phyloP scores from a whole-genome alignment of 1,139 yeast genomes.

The Taphrina communis region DNA sequence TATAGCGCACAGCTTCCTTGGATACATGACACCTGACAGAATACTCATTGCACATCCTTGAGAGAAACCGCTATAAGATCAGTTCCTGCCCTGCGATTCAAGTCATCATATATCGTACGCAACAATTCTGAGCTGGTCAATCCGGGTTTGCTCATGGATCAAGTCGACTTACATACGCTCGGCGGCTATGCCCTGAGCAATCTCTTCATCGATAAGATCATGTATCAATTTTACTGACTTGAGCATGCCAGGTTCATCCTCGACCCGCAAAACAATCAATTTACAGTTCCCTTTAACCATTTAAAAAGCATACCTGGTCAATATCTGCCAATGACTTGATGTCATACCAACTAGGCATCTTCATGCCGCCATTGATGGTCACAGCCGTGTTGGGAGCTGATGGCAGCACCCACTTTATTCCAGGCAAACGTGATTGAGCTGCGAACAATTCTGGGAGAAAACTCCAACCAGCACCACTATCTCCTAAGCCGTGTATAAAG shows the following conservation, averaged over 20 bases:
- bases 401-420: conserved; percentile 82
- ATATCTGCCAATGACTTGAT: conserved; percentile 62
- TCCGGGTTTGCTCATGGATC: no score
- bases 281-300: not conserved
- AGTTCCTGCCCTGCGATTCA: not conserved
- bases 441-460: conserved; percentile 61
- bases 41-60: conserved; percentile 25
- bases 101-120: conserved; percentile 56
- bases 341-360: conserved; percentile 91
- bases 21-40: conserved; percentile 55
- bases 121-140: conserved; percentile 90
- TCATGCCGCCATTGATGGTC: conserved; percentile 61
- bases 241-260: conserved; percentile 69
- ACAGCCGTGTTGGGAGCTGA: conserved; percentile 66
- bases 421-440: conserved; percentile 55
- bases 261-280: conserved; percentile 45
- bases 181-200: conserved; percentile 66
- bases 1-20: conserved; percentile 76
- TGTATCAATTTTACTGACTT: conserved; percentile 63
- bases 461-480: conserved; percentile 86
- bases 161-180: conserved; percentile 58
- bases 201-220: conserved; percentile 65
- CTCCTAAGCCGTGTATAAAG: conserved; percentile 90
- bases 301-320: conserved; percentile 47
- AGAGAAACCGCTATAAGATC: not conserved